phyloP scores from a whole-genome alignment of 441 rosid species.

The Gossypium gossypioides region DNA sequence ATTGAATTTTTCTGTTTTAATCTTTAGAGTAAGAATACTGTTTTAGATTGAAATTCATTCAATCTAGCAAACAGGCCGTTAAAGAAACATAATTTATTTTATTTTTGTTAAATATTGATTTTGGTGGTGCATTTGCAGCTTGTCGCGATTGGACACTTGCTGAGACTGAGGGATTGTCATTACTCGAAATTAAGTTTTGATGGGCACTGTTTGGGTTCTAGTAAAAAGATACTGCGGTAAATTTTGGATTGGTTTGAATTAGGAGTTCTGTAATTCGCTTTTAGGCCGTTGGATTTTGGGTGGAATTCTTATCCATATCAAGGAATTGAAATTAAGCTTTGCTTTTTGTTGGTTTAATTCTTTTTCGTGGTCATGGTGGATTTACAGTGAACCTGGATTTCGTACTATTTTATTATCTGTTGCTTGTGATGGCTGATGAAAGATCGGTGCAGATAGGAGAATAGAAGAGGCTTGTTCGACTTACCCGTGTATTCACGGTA shows the following conservation, averaged over 20 bases:
- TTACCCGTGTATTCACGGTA: slow-evolving; percentile 24
- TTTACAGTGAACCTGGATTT: neutral
- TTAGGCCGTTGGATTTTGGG: neutral
- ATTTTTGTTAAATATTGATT: slow-evolving; percentile 3
- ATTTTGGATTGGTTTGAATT: slow-evolving; percentile 15
- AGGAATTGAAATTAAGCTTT: neutral
- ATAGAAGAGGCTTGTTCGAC: slow-evolving; percentile 18
- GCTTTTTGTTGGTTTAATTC: neutral
- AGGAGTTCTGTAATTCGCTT: neutral
- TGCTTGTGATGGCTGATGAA: slow-evolving; percentile 7
- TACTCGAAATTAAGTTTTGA: slow-evolving; percentile 14
- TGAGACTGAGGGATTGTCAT: slow-evolving; percentile 18
- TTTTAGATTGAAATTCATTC: neutral
- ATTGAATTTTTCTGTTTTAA: slow-evolving; percentile 7
- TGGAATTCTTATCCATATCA: neutral
- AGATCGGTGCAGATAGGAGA: slow-evolving; percentile 12
- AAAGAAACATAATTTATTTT: slow-evolving; percentile 12
- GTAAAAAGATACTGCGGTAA: neutral
- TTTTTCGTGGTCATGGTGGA: slow-evolving; percentile 12
- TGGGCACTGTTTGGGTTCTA: slow-evolving; percentile 15
- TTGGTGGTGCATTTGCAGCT: slow-evolving; percentile 29
- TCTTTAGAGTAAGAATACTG: neutral
- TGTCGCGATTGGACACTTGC: slow-evolving; percentile 25
- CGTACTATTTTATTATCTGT: slow-evolving; percentile 1
- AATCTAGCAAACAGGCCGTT: neutral